phyloP scores from a whole-genome alignment of 2,329 filamentous ascomycete genomes.

The Aspergillus sp. region DNA sequence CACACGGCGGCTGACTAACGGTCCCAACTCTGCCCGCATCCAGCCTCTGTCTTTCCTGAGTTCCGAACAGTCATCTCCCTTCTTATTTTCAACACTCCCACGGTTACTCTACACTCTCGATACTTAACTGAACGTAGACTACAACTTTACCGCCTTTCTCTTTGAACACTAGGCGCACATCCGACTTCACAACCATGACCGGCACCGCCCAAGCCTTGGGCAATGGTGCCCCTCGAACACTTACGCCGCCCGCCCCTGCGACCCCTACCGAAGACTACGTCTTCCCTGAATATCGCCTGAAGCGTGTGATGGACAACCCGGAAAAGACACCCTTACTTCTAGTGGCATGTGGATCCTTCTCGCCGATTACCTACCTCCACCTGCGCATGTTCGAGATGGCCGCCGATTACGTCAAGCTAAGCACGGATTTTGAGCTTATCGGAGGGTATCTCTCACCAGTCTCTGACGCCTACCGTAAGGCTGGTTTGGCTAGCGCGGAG shows the following conservation, averaged over 20 bases:
- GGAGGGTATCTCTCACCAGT: constrained; percentile 85
- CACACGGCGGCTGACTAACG: constrained; percentile 20
- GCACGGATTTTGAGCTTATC: constrained; percentile 79
- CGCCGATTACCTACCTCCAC: constrained; percentile 62
- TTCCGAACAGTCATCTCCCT: background rate
- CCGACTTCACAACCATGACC: constrained; percentile 33
- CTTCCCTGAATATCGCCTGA: constrained; percentile 51
- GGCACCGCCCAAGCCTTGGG: constrained; percentile 33
- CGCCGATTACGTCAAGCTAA: constrained; percentile 75
- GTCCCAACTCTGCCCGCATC: constrained; percentile 10
- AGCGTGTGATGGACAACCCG: constrained; percentile 52
- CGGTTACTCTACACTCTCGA: background rate
- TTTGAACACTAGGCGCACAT: background rate
- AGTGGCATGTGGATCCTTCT: constrained; percentile 65
- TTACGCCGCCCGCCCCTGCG: constrained; percentile 25
- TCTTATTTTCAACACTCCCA: background rate
- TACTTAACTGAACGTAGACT: background rate
- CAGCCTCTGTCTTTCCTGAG: background rate
- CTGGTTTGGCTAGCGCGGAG: constrained; percentile 72
- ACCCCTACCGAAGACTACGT: constrained; percentile 46
- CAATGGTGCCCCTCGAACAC: constrained; percentile 33
- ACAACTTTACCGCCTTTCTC: background rate
- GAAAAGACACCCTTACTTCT: constrained; percentile 54
- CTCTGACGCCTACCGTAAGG: constrained; percentile 77
- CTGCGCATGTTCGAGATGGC: constrained; percentile 90